phyloP scores from a whole-genome alignment of 1,139 yeast genomes.

The Debaryomycetaceae sp. region DNA sequence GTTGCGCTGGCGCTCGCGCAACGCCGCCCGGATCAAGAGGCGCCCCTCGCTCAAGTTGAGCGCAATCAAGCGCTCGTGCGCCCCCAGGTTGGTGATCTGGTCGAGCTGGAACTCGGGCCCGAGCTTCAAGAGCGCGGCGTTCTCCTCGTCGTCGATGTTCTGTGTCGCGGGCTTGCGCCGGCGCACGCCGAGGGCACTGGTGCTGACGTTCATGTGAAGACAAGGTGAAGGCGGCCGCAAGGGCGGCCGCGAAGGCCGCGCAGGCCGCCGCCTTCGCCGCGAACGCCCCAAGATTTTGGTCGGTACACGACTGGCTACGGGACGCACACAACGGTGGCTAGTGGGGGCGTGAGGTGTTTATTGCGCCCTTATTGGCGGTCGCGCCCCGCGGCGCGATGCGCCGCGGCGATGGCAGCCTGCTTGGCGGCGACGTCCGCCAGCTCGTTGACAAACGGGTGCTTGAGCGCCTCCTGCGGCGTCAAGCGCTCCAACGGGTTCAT shows the following conservation, averaged over 20 bases:
- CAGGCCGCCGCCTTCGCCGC: too few species aligned
- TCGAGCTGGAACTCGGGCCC: slow-evolving; percentile 89
- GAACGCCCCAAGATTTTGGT: too few species aligned
- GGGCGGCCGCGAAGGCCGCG: too few species aligned
- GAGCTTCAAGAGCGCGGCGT: slow-evolving; percentile 77
- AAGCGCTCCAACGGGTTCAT: slow-evolving; percentile 90
- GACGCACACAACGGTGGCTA: too few species aligned
- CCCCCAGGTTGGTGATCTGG: slow-evolving; percentile 79
- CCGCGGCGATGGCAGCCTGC: slow-evolving; percentile 2
- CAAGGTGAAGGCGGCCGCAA: background rate
- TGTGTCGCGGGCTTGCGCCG: slow-evolving; percentile 57
- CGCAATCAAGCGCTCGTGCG: slow-evolving; percentile 72
- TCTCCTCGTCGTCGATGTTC: slow-evolving; percentile 78
- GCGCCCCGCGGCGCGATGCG: too few species aligned
- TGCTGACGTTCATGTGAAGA: slow-evolving; percentile 70
- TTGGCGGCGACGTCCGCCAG: slow-evolving; percentile 3
- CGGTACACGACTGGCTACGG: too few species aligned
- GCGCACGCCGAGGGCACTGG: slow-evolving; percentile 82
- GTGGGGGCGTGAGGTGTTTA: too few species aligned
- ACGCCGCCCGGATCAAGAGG: slow-evolving; percentile 82
- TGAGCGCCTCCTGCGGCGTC: slow-evolving; percentile 93
- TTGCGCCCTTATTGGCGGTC: too few species aligned
- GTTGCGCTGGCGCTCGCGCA: slow-evolving; percentile 64
- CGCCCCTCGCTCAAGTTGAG: slow-evolving; percentile 87
- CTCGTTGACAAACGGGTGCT: slow-evolving; percentile 79